A percentile compares a stretch with the other conserved stretches of the same genome.
These are phyloP conservation scores for Blastobotrys americana DNA, from an alignment of 805 yeast species.

Conservation along the genomic window DNA sequence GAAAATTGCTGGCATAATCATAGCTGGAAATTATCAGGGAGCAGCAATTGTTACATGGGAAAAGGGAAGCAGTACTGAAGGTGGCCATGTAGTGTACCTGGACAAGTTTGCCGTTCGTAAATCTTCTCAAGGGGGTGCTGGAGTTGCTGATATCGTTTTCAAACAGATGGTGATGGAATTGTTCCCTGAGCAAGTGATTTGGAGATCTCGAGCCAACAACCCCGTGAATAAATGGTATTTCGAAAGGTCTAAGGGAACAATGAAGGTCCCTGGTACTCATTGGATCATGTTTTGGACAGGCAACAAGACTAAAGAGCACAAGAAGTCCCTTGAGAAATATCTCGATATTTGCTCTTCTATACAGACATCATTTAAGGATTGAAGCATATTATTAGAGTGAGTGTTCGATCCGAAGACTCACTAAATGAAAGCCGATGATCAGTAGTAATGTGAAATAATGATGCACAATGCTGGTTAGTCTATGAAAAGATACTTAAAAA, in stretches of 20 bases:
- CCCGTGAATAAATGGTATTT: conserved; percentile 98
- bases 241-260: conserved; percentile 74
- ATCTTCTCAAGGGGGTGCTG: conserved; percentile 80
- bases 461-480: not conserved
- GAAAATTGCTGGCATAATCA: conserved; percentile 64
- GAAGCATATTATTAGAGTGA: too few species aligned
- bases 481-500: not conserved
- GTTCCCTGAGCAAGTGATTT: conserved; percentile 67
- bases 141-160: conserved; percentile 89
- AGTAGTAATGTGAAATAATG: not conserved
- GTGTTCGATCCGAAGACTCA: not conserved
- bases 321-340: conserved; percentile 40
- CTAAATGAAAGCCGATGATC: too few species aligned
- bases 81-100: conserved; percentile 56
- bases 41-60: conserved; percentile 92
- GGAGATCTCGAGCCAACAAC: conserved; percentile 83
- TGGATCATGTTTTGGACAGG: conserved; percentile 44
- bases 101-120: conserved; percentile 92
- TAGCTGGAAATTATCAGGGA: conserved; percentile 94
- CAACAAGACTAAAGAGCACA: conserved; percentile 22
- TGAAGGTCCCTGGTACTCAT: conserved; percentile 37
- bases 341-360: conserved; percentile 48
- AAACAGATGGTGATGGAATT: conserved; percentile 60
- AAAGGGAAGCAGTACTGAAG: conserved; percentile 19
- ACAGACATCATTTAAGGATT: conserved; percentile 43